phyloP scores from a whole-genome alignment of 805 yeast species.

The Danielia oregonensis region DNA sequence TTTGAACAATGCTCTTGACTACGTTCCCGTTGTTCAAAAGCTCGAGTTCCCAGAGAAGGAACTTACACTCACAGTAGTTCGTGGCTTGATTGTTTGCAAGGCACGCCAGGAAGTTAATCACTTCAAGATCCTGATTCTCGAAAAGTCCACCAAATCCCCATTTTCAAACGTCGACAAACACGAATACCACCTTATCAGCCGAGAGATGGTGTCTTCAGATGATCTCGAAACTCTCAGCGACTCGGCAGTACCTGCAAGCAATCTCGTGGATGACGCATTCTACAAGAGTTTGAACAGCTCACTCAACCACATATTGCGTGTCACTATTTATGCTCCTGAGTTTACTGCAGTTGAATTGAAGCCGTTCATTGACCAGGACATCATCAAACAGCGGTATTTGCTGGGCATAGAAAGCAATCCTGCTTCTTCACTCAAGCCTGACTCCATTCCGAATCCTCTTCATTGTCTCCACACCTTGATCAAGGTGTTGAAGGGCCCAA shows the following conservation, averaged over 20 bases:
- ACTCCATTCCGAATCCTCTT: conserved; percentile 47
- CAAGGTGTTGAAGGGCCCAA: conserved; percentile 66
- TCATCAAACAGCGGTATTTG: conserved; percentile 50
- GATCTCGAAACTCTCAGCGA: conserved; percentile 22
- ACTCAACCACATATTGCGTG: conserved; percentile 37
- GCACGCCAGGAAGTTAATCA: conserved; percentile 16
- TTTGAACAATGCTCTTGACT: conserved; percentile 32
- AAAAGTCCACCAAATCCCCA: conserved; percentile 18
- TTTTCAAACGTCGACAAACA: conserved; percentile 24
- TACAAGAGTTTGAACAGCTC: conserved; percentile 24
- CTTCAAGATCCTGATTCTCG: conserved; percentile 28
- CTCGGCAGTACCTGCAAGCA: conserved; percentile 4
- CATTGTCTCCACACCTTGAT: conserved; percentile 60
- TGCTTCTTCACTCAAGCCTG: conserved; percentile 22
- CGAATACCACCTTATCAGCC: conserved; percentile 33
- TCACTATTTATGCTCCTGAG: conserved; percentile 51
- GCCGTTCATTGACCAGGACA: conserved; percentile 42
- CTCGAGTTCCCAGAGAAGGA: conserved; percentile 12
- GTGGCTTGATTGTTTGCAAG: conserved; percentile 30
- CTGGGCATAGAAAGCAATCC: conserved; percentile 29
- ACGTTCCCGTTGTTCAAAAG: conserved; percentile 30
- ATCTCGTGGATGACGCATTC: conserved; percentile 32
- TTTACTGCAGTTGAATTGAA: conserved; percentile 45
- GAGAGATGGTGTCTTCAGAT: conserved; percentile 22
- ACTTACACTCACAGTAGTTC: conserved; percentile 20